These are phyloP conservation scores for Diaporthe caulivora DNA, from an alignment of 2,329 filamentous ascomycete genomes.

Conservation along the genomic window DNA sequence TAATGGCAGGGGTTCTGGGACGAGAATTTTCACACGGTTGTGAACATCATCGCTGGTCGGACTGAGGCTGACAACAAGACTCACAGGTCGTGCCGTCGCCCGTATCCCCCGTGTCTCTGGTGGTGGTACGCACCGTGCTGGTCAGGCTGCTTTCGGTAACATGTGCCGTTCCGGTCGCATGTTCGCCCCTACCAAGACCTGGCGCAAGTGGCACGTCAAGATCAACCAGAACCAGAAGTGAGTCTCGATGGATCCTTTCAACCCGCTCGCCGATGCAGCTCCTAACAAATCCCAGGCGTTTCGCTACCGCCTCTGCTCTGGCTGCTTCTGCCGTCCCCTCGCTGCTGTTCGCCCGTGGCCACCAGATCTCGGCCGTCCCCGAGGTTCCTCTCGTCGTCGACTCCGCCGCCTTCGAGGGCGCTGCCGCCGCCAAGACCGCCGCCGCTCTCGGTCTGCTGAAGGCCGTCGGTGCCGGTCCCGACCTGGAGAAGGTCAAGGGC, in stretches of 20 bases:
- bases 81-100: conserved; percentile 95
- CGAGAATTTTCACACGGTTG: neutral
- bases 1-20: conserved; percentile 1
- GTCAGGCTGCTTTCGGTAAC: conserved; percentile 99
- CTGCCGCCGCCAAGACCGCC: conserved; percentile 87
- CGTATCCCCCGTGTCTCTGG: conserved; percentile 99
- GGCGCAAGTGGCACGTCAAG: conserved; percentile 99
- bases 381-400: conserved; percentile 98
- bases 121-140: conserved; percentile 99
- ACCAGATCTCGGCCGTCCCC: conserved; percentile 91
- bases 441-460: conserved; percentile 88
- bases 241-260: conserved; percentile 53
- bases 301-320: conserved; percentile 96
- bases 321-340: conserved; percentile 95
- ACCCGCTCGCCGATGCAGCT: conserved; percentile 46
- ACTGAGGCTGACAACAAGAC: conserved; percentile 44
- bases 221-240: conserved; percentile 98
- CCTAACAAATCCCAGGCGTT: conserved; percentile 73
- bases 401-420: conserved; percentile 86
- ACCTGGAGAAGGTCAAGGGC: conserved; percentile 95
- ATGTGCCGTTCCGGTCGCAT: conserved; percentile 99
- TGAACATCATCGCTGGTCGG: conserved; percentile 12
- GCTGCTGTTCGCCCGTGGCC: conserved; percentile 95
- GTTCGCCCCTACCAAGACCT: conserved; percentile 99
- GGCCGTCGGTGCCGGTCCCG: conserved; percentile 88